Conservation (phyloP, 139 green algal species). For the Chlorella sp. region DNA sequence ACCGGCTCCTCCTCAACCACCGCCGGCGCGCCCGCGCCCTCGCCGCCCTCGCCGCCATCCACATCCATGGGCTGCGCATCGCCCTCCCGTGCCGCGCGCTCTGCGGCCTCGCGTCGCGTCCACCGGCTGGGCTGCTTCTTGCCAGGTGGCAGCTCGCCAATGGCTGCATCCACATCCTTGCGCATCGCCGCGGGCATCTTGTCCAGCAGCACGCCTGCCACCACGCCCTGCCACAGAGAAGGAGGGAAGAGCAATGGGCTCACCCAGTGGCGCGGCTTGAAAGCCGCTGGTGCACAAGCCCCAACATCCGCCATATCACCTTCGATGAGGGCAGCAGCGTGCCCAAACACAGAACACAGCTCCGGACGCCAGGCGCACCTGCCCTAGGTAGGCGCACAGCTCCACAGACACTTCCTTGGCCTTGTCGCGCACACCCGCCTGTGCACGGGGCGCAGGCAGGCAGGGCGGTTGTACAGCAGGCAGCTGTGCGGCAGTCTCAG, state of each 20-base stretch:
- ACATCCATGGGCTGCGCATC: slow-evolving; percentile 33
- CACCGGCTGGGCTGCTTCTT: slow-evolving; percentile 62
- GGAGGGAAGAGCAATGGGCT: no score
- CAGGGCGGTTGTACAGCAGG: no score
- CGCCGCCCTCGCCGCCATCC: slow-evolving; percentile 14
- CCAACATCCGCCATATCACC: no score
- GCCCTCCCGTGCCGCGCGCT: slow-evolving; percentile 44
- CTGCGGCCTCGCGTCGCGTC: slow-evolving; percentile 75
- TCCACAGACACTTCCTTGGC: slow-evolving; percentile 91
- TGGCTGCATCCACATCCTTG: slow-evolving; percentile 79
- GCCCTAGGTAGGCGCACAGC: slow-evolving; percentile 83
- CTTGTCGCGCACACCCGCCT: slow-evolving; percentile 78
- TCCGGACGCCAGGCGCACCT: background rate
- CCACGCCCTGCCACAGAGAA: slow-evolving; percentile 59
- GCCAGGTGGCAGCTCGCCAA: slow-evolving; percentile 19
- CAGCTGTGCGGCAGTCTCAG: no score
- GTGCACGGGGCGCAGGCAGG: no score
- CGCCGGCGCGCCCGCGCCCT: background rate
- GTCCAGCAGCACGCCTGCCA: slow-evolving; percentile 82
- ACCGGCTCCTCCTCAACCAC: slow-evolving; percentile 25
- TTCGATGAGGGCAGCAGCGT: no score
- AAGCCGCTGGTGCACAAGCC: no score
- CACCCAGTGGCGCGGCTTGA: no score
- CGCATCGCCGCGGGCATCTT: slow-evolving; percentile 92
- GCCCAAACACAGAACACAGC: no score